phyloP scores from a whole-genome alignment of 768 basidiomycete species.

The Mycena vulgaris region DNA sequence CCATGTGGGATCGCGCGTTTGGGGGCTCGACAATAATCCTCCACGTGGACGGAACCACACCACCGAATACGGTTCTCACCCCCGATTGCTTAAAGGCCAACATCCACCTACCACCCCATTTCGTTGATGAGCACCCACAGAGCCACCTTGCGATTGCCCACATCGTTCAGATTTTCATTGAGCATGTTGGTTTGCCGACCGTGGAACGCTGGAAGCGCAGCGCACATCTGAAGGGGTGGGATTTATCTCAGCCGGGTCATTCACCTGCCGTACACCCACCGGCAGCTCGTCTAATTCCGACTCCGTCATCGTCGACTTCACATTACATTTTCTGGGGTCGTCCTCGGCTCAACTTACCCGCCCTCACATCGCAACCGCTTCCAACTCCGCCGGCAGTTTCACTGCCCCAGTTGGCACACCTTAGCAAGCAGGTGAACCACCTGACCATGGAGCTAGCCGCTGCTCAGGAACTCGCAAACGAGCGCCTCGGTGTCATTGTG shows the following conservation, averaged over 20 bases:
- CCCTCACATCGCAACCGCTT: too few species aligned
- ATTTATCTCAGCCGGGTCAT: not conserved
- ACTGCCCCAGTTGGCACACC: too few species aligned
- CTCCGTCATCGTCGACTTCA: too few species aligned
- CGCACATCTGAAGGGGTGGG: not conserved
- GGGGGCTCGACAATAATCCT: slow-evolving; percentile 9
- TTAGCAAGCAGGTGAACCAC: too few species aligned
- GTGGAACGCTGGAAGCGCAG: slow-evolving; percentile 1
- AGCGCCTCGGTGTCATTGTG: too few species aligned
- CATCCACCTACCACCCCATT: not conserved
- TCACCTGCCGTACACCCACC: not conserved
- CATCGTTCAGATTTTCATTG: slow-evolving; percentile 27
- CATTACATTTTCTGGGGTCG: too few species aligned
- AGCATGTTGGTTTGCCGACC: slow-evolving; percentile 15
- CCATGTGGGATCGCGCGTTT: slow-evolving; percentile 2
- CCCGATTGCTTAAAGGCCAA: not conserved
- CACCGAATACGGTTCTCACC: not conserved
- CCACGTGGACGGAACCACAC: slow-evolving; percentile 4
- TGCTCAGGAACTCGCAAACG: too few species aligned
- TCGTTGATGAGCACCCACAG: not conserved
- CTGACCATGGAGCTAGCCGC: too few species aligned
- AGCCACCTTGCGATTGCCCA: slow-evolving; percentile 1
- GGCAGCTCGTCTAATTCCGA: not conserved
- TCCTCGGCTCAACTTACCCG: too few species aligned
- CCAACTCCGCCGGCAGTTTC: too few species aligned